Evolutionary conservation across 2,329 filamentous ascomycete genomes (phyloP).

Genomic region (Colletotrichum theobromicola): DNA sequence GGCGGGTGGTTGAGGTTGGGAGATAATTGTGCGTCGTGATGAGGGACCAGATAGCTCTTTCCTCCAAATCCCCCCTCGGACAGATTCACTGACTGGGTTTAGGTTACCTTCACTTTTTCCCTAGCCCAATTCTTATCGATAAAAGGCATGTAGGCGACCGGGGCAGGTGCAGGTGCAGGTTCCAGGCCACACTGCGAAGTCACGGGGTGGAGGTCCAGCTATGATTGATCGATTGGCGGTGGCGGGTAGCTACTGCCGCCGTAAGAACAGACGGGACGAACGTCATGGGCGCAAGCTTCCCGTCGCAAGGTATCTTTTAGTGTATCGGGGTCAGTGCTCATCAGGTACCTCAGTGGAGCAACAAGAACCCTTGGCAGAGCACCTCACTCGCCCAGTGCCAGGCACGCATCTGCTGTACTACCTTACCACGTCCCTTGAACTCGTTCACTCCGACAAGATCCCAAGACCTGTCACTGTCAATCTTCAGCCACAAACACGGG

Average conservation of each 20-base stretch:
- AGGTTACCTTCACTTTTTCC: constrained; percentile 21
- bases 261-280: constrained; percentile 17
- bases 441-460: not conserved
- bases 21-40: constrained; percentile 6
- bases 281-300: not conserved
- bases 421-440: not conserved
- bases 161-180: constrained; percentile 7
- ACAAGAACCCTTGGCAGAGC: not conserved
- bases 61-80: constrained; percentile 10
- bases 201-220: not conserved
- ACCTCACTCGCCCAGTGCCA: no score
- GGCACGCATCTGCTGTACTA: not conserved
- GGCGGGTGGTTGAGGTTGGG: not conserved
- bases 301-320: not conserved
- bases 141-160: not conserved
- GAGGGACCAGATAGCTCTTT: constrained; percentile 10
- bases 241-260: not conserved
- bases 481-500: not conserved
- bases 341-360: not conserved
- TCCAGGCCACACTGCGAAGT: not conserved
- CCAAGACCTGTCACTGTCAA: not conserved
- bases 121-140: constrained; percentile 15
- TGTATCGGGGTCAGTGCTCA: not conserved
- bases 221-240: not conserved
- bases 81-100: constrained; percentile 7